Base-by-base conservation (phyloP, 441 rosid genomes). In the Rhodomyrtus psidioides region DNA sequence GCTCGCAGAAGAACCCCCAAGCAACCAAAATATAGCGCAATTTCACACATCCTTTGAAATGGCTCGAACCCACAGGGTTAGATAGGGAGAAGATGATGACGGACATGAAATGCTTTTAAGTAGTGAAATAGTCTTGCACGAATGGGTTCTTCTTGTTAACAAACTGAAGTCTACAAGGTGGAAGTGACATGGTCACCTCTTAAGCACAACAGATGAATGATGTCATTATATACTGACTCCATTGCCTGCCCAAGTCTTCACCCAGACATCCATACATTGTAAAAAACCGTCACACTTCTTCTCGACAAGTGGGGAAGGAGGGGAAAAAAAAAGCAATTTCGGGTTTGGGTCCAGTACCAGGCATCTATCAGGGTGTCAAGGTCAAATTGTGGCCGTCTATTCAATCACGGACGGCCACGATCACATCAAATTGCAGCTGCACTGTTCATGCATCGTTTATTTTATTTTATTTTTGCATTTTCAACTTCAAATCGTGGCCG, bases 261-360 rank as follows among this genome's bases (percentile, higher is more conserved):
- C 46, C 76, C 15, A 19, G 76, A 34, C 46, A 65, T 65, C 76
- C n/a, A 65, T 65, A 65, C 46, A 5, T 19, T 5, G 76, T 34
- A 6, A 65, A 60, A 60, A 0, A 10, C 26, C 15, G 26, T 34
- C 75, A 62, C 21, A 55, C 5, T 62, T 15, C 21, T 60, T 60
- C 70, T 60, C 70, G 34, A 8, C 12, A 0, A 51, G 6, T 3
- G 9, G 39, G 54, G 4, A 28, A 1, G 15, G 46, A 15, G 4
- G 3, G 3, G n/a, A n/a, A 34, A 34, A 81, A 5, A 70, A 7
- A 30, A 85, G n/a, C 9, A 46, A 34, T 39, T 39, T 23, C 26
- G 4, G 7, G 76, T 23, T 65, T 65, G n/a, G 0, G 10, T 13
- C 26, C 65, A 26, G 42, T 91, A 94, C 98, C 87, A 4, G 98